Percentiles rank a stretch among this genome's conserved stretches.
Evolutionary conservation across 2,329 filamentous ascomycete species (phyloP).

Genomic region (Fusarium sulawesiense): DNA sequence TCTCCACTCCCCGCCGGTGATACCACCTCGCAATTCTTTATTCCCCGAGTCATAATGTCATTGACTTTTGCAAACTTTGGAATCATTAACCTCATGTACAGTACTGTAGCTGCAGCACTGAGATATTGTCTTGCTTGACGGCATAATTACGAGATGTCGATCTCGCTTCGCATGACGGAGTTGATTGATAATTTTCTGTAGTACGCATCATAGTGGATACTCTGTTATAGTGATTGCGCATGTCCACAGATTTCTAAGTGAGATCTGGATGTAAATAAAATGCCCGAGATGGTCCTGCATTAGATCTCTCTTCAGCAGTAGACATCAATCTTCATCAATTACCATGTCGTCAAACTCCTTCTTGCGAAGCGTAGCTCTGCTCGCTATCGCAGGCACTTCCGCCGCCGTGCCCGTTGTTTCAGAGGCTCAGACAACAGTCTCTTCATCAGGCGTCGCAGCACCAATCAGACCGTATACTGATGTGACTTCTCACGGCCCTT

Average conservation of each 20-base stretch:
- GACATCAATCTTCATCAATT: not conserved
- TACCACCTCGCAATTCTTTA: constrained; percentile 6
- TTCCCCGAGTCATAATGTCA: constrained; percentile 21
- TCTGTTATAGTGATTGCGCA: not conserved
- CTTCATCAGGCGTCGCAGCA: constrained; percentile 46
- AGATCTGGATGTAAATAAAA: not conserved
- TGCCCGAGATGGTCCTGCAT: not conserved
- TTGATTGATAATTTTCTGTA: not conserved
- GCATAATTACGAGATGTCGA: constrained; percentile 14
- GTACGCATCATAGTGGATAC: constrained; percentile 31
- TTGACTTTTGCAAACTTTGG: constrained; percentile 10
- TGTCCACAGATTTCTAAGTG: not conserved
- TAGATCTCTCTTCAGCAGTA: not conserved
- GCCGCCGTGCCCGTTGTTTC: constrained; percentile 52
- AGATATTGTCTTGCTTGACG: constrained; percentile 4
- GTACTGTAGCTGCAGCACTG: too few species aligned
- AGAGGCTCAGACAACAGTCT: constrained; percentile 51
- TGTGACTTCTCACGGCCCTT: constrained; percentile 76
- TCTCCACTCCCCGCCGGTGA: constrained; percentile 10
- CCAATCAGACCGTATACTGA: constrained; percentile 59
- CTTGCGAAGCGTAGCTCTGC: constrained; percentile 10
- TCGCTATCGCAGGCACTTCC: constrained; percentile 26
- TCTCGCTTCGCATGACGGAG: constrained; percentile 3
- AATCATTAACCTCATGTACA: not conserved
- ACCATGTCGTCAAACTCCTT: constrained; percentile 14